phyloP scores from a whole-genome alignment of 495 filamentous ascomycete genomes.

The Diplogelasinospora grovesii region DNA sequence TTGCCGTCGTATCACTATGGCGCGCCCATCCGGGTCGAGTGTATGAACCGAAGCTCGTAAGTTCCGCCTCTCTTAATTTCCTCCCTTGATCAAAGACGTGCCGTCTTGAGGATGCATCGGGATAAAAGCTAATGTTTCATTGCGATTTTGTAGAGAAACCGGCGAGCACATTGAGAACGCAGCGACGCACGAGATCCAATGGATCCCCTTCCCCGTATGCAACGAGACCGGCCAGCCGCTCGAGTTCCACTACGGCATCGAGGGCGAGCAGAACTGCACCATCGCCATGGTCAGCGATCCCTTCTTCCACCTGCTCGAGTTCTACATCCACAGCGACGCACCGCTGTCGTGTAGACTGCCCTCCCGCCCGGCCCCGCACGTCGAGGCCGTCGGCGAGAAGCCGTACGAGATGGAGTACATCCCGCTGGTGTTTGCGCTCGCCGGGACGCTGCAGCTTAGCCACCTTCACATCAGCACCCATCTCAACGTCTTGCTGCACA shows the following conservation, averaged over 20 bases:
- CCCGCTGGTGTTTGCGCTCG: constrained; percentile 74
- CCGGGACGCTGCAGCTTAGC: constrained; percentile 79
- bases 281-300: constrained; percentile 76
- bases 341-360: constrained; percentile 90
- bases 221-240: constrained; percentile 81
- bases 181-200: constrained; percentile 71
- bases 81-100: too few relatives aligned
- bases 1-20: constrained; percentile 45
- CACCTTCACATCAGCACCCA: constrained; percentile 88
- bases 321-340: constrained; percentile 95
- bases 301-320: constrained; percentile 95
- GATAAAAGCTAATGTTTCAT: too few relatives aligned
- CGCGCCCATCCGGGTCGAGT: constrained; percentile 43
- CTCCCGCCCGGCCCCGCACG: constrained; percentile 55
- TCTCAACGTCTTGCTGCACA: constrained; percentile 83
- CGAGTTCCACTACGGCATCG: constrained; percentile 77
- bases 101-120: too few relatives aligned
- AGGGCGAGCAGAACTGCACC: constrained; percentile 85
- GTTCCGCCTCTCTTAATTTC: constrained; percentile 14
- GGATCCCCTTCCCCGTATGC: constrained; percentile 87
- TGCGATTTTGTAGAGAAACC: constrained; percentile 49
- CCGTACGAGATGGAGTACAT: constrained; percentile 44
- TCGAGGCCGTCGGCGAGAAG: constrained; percentile 39
- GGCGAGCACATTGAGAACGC: constrained; percentile 73
- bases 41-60: constrained; percentile 52